Evolutionary conservation across 495 filamentous ascomycete genomes (phyloP), one percentile per base, ranked within the genome.

Genomic region (Aspergillus diversus): DNA sequence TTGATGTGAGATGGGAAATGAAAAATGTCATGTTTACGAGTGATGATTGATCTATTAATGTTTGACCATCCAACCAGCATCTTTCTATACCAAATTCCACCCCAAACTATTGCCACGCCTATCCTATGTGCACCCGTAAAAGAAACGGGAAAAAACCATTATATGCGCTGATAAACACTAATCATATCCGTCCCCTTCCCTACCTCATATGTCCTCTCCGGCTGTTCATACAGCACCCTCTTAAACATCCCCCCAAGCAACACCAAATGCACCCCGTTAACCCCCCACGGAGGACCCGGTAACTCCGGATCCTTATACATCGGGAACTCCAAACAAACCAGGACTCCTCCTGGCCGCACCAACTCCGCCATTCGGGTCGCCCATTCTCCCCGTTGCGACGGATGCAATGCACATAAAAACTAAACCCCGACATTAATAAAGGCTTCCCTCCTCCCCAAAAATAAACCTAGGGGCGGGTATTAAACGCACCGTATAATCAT

Each of bases 401-500:
- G 78, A 51, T 78, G 73, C n/a, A 81, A 61, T 34, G 78, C 77
- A 42, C 76, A 77, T 12, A 81, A 65, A 37, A 81, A 81, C 77
- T 80, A 43, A 27, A 27, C 21, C 21, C 21, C 2, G 21, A 2
- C 2, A 27, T 27, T 27, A 27, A 27, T 27, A 27, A 27, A 27
- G 21, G 21, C 21, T 27, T 27, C 21, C 21, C 21, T 2, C 21
- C 21, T 2, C 21, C 21, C 21, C 21, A 27, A 27, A 27, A 27
- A 27, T 27, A 27, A 27, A 27, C 21, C 21, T 27, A 27, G 21
- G 21, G 21, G 2, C 21, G 21, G 21, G 2, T 27, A 27, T 27
- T 27, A 27, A 27, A 27, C 21, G 21, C 1, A 90, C 89, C 8
- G 88, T 91, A 71, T 91, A 91, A 70, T 92, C 90, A 73, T 90